Evolutionary conservation across 129 eudicot genomes (phyloP).

Genomic region (Chrysanthemum makinoi): DNA sequence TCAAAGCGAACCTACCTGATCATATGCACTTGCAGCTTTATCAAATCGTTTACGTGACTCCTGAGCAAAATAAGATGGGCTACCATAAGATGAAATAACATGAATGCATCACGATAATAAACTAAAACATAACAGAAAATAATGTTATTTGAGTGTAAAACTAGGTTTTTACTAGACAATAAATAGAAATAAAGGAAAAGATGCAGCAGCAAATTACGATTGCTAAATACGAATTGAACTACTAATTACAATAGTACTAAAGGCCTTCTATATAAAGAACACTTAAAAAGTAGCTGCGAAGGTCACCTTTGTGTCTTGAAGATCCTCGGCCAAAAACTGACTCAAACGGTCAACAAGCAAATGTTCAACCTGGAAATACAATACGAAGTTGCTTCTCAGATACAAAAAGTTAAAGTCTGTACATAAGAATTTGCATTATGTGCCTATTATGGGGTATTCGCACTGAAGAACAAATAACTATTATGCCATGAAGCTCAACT

Average conservation of each 20-base stretch:
- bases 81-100: constrained; percentile 13
- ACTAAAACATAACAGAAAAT: neutral
- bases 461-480: neutral
- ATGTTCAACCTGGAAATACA: constrained; percentile 77
- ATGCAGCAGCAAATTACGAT: constrained; percentile 1
- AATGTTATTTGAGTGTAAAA: neutral
- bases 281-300: neutral
- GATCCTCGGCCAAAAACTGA: constrained; percentile 76
- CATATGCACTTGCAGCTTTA: constrained; percentile 77
- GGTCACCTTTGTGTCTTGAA: constrained; percentile 86
- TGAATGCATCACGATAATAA: neutral
- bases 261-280: too few relatives aligned
- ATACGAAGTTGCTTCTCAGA: neutral
- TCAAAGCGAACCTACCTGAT: constrained; percentile 53
- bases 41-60: constrained; percentile 88
- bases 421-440: neutral
- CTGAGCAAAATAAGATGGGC: constrained; percentile 45
- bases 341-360: constrained; percentile 80
- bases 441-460: neutral
- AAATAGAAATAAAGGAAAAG: constrained; percentile 4
- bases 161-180: constrained; percentile 11
- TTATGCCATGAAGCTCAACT: neutral
- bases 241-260: too few relatives aligned
- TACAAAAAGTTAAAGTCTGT: neutral
- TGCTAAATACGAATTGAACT: neutral